phyloP scores from a whole-genome alignment of 108 stramenopile genomes.

The Fragilaria crotonensis region DNA sequence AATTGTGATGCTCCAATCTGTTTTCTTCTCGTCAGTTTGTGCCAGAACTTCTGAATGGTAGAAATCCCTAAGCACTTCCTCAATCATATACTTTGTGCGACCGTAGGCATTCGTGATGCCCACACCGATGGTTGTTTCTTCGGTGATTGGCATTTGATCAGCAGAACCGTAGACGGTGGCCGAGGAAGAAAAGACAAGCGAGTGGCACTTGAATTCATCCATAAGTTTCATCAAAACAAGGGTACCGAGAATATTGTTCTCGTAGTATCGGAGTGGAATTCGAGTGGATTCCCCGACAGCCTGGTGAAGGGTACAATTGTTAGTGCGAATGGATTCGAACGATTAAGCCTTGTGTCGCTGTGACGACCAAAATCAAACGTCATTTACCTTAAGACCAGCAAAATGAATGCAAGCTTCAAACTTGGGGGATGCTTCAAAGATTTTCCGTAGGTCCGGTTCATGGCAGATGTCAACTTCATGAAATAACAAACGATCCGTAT shows the following conservation, averaged over 20 bases:
- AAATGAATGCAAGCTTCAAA: slow-evolving; percentile 95
- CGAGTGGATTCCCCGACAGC: slow-evolving; percentile 93
- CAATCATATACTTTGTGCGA: slow-evolving; percentile 98
- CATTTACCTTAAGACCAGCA: slow-evolving; percentile 84
- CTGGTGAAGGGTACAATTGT: slow-evolving; percentile 11
- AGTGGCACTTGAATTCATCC: slow-evolving; percentile 84
- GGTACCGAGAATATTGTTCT: slow-evolving; percentile 88
- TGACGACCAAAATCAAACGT: slow-evolving; percentile 5
- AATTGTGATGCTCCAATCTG: slow-evolving; percentile 75
- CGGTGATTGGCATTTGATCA: slow-evolving; percentile 87
- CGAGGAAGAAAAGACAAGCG: slow-evolving; percentile 89
- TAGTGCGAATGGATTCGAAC: neutral
- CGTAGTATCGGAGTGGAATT: slow-evolving; percentile 90
- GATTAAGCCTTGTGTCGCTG: neutral
- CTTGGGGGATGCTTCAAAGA: slow-evolving; percentile 64
- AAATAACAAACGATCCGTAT: slow-evolving; percentile 55
- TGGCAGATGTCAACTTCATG: slow-evolving; percentile 76
- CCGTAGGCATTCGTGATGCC: slow-evolving; percentile 99
- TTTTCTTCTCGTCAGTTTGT: slow-evolving; percentile 6
- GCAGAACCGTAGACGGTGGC: slow-evolving; percentile 98
- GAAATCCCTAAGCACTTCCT: slow-evolving; percentile 94
- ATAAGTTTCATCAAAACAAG: slow-evolving; percentile 77
- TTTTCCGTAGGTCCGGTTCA: slow-evolving; percentile 38
- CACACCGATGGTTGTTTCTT: slow-evolving; percentile 68
- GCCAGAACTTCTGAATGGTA: slow-evolving; percentile 46